A percentile compares a stretch with the other conserved stretches of the same genome.
Conservation (phyloP, 768 basidiomycete genomes). For the Mycena metata region DNA sequence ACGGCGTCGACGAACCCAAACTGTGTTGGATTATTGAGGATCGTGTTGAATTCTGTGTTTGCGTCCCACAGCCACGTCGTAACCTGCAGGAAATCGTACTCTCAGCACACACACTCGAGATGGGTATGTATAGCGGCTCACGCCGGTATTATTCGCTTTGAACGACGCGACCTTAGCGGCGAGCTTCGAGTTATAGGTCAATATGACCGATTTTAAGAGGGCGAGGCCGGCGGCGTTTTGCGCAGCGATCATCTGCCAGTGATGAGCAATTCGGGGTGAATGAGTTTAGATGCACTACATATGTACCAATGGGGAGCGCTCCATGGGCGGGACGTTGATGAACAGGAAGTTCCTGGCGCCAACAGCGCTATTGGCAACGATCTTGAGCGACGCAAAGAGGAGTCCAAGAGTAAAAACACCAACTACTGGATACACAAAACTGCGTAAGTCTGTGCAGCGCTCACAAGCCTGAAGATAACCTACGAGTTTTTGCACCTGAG, state of each 20-base stretch:
- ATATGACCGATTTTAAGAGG: conserved; percentile 61
- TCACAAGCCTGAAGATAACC: no score
- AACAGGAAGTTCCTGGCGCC: conserved; percentile 74
- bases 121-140: no score
- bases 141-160: conserved; percentile 56
- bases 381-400: conserved; percentile 16
- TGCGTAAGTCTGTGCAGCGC: no score
- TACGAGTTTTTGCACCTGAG: conserved; percentile 63
- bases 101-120: no score
- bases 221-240: conserved; percentile 56
- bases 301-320: conserved; percentile 59
- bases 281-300: conserved; percentile 10
- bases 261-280: neutral
- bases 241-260: conserved; percentile 58
- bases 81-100: no score
- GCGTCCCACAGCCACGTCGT: conserved; percentile 66
- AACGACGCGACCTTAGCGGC: conserved; percentile 56
- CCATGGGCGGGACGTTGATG: conserved; percentile 56
- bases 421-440: no score
- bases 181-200: conserved; percentile 66
- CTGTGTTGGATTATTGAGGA: conserved; percentile 60
- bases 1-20: no score
- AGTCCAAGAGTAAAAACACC: conserved; percentile 2
- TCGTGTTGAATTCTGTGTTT: conserved; percentile 60
- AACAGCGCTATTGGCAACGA: conserved; percentile 49